Conservation (phyloP, 2,329 filamentous ascomycete species). For the Fusarium lateritium region DNA sequence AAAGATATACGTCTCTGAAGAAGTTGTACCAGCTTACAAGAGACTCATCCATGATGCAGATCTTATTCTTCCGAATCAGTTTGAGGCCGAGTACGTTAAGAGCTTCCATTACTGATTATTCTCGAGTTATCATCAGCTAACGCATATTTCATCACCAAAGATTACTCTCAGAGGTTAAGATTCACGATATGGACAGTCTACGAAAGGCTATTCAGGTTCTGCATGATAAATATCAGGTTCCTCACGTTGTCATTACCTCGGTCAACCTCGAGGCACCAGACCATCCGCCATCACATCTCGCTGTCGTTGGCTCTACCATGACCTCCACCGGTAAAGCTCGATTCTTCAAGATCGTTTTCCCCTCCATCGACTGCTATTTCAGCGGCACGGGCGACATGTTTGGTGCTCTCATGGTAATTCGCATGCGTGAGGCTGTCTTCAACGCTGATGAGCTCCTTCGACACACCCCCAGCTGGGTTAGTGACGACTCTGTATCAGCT, state of each 20-base stretch:
- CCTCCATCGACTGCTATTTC: conserved; percentile 92
- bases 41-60: conserved; percentile 84
- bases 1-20: conserved; percentile 89
- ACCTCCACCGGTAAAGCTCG: conserved; percentile 75
- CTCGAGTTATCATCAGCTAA: conserved; percentile 1
- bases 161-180: conserved; percentile 86
- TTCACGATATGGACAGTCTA: conserved; percentile 81
- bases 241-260: conserved; percentile 94
- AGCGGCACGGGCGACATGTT: conserved; percentile 99
- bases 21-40: conserved; percentile 93
- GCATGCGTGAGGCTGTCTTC: conserved; percentile 85
- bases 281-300: conserved; percentile 68
- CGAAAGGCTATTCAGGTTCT: conserved; percentile 81
- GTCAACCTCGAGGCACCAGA: conserved; percentile 76
- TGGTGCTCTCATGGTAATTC: conserved; percentile 88
- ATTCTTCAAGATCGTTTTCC: conserved; percentile 90
- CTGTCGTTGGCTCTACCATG: conserved; percentile 83
- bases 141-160: conserved; percentile 60
- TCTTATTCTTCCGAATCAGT: conserved; percentile 95
- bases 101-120: not conserved
- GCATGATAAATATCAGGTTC: conserved; percentile 81
- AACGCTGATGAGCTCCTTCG: conserved; percentile 62
- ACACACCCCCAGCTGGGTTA: conserved; percentile 78
- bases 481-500: conserved; percentile 77
- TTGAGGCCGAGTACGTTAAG: conserved; percentile 87